Conservation (phyloP, 257 asterid genomes). For the Scutellaria baicalensis region DNA sequence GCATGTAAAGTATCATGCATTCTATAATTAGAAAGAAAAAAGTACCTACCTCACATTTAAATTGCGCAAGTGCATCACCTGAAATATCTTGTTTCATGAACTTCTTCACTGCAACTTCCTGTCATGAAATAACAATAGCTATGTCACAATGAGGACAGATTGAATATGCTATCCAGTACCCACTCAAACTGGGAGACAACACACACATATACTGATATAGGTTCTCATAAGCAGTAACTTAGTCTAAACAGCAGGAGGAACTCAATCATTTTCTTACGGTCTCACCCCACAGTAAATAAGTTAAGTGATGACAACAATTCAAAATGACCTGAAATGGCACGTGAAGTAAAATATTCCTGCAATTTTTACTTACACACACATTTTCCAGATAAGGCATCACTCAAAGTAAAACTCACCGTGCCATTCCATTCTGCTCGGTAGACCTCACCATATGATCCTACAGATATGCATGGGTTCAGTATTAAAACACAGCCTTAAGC, state of each 20-base stretch:
- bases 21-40: background rate
- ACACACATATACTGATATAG: background rate
- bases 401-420: conserved; percentile 55
- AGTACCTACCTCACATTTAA: conserved; percentile 74
- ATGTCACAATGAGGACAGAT: background rate
- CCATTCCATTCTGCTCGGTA: conserved; percentile 95
- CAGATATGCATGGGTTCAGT: conserved; percentile 19
- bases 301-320: background rate
- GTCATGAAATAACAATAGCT: conserved; percentile 18
- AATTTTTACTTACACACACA: background rate
- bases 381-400: background rate
- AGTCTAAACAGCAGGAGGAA: background rate
- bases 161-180: background rate
- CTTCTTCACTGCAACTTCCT: conserved; percentile 99
- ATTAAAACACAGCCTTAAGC: conserved; percentile 1
- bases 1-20: background rate
- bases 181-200: background rate
- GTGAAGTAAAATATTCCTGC: background rate
- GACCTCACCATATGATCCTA: conserved; percentile 99
- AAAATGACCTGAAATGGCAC: background rate
- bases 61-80: conserved; percentile 84
- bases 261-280: background rate
- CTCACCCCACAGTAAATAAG: background rate
- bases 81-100: conserved; percentile 97
- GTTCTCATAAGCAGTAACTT: background rate